Evolutionary conservation across 2,329 filamentous ascomycete genomes (phyloP).

Genomic region (Fusarium globosum): DNA sequence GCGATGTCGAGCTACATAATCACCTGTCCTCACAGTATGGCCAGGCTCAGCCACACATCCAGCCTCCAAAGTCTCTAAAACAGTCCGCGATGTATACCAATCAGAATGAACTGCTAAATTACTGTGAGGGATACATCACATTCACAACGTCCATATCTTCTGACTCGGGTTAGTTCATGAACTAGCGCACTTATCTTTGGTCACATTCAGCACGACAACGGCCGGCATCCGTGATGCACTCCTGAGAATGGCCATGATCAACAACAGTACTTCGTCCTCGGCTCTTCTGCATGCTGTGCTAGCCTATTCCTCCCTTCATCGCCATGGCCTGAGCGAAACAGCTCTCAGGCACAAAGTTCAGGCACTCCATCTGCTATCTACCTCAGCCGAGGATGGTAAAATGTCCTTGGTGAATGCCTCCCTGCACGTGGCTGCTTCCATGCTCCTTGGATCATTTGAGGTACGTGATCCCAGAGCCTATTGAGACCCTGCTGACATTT

Average conservation of each 20-base stretch:
- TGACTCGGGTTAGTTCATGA: conserved; percentile 13
- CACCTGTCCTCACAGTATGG: not conserved
- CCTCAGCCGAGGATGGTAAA: not conserved
- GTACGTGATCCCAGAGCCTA: not conserved
- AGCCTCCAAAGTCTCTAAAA: not conserved
- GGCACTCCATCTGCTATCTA: conserved; percentile 19
- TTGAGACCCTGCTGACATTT: not conserved
- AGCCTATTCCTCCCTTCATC: conserved; percentile 32
- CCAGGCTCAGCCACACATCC: accelerated
- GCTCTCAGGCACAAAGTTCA: conserved; percentile 29
- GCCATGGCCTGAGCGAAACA: conserved; percentile 3
- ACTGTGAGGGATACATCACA: conserved; percentile 11
- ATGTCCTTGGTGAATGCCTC: conserved; percentile 2
- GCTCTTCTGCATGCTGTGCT: conserved; percentile 34
- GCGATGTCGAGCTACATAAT: conserved; percentile 12
- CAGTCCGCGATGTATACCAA: not conserved
- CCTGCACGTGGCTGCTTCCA: conserved; percentile 36
- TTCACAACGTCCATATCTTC: not conserved
- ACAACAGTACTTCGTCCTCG: not conserved
- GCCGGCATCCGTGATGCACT: conserved; percentile 25
- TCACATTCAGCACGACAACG: conserved; percentile 13
- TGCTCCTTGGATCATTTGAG: conserved; percentile 38
- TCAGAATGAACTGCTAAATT: conserved; percentile 18
- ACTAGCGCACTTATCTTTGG: conserved; percentile 16
- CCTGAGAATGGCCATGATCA: conserved; percentile 6